These are phyloP conservation scores for Botryosphaeria agaves DNA, from an alignment of 2,329 filamentous ascomycete genomes.

Conservation along the genomic window DNA sequence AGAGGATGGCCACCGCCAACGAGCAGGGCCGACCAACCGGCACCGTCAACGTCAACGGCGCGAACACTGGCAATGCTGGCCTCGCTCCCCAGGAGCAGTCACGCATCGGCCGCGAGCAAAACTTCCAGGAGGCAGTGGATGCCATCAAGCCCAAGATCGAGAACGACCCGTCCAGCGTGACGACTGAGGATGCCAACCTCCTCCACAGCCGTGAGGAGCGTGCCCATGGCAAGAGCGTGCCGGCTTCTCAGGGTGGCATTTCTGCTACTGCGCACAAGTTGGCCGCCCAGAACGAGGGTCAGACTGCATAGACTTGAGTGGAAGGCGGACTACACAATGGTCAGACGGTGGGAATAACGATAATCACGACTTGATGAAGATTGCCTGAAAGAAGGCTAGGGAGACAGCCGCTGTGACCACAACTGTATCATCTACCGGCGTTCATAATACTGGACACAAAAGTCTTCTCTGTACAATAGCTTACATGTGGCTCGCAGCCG, in stretches of 20 bases:
- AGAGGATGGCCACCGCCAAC: conserved; percentile 20
- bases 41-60: background rate
- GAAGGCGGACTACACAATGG: too few relatives aligned
- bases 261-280: conserved; percentile 14
- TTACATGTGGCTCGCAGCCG: too few relatives aligned
- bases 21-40: conserved; percentile 5
- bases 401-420: too few relatives aligned
- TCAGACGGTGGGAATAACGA: too few relatives aligned
- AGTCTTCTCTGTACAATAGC: too few relatives aligned
- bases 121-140: conserved; percentile 13
- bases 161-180: conserved; percentile 13
- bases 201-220: conserved; percentile 14
- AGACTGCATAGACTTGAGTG: too few relatives aligned
- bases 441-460: too few relatives aligned
- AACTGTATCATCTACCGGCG: too few relatives aligned
- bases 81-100: conserved; percentile 12
- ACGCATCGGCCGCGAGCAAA: conserved; percentile 12
- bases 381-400: too few relatives aligned
- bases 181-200: conserved; percentile 14
- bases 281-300: conserved; percentile 13
- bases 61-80: background rate
- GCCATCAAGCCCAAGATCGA: conserved; percentile 15
- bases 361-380: too few relatives aligned
- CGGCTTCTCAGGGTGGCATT: conserved; percentile 16
- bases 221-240: conserved; percentile 13